Evolutionary conservation across 1,139 yeast species (phyloP).

Genomic region (Hemisphaericaspora lyxosophila): DNA sequence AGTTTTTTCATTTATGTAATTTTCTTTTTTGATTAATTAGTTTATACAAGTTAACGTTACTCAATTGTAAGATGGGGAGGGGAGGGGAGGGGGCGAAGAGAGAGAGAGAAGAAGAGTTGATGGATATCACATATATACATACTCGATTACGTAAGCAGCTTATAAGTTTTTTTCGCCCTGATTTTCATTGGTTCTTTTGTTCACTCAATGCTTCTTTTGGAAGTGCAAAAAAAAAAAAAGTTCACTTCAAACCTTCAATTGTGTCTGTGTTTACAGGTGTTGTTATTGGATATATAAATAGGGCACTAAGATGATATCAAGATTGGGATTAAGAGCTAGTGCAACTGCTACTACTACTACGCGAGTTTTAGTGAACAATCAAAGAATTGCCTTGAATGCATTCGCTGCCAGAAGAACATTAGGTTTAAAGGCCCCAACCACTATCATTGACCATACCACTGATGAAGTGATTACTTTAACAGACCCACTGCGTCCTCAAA

Average conservation of each 20-base stretch:
- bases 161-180: conserved; percentile 16
- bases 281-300: too few species aligned
- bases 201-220: background rate
- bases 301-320: conserved; percentile 30
- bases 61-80: too few species aligned
- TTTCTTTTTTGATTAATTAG: too few species aligned
- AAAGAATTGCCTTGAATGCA: conserved; percentile 1
- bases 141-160: background rate
- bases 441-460: conserved; percentile 43
- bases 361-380: background rate
- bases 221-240: conserved; percentile 2
- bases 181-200: conserved; percentile 24
- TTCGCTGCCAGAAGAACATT: background rate
- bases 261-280: too few species aligned
- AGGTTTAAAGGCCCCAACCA: conserved; percentile 16
- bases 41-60: too few species aligned
- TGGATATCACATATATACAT: too few species aligned
- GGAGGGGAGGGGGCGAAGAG: too few species aligned
- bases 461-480: conserved; percentile 44
- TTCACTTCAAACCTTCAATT: too few species aligned
- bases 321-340: conserved; percentile 29
- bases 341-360: too few species aligned
- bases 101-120: too few species aligned
- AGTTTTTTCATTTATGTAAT: too few species aligned
- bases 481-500: conserved; percentile 46